Evolutionary conservation across 768 basidiomycete species (phyloP), one percentile per base, ranked within the genome.

Genomic region (Gloeostereum incarnatum): DNA sequence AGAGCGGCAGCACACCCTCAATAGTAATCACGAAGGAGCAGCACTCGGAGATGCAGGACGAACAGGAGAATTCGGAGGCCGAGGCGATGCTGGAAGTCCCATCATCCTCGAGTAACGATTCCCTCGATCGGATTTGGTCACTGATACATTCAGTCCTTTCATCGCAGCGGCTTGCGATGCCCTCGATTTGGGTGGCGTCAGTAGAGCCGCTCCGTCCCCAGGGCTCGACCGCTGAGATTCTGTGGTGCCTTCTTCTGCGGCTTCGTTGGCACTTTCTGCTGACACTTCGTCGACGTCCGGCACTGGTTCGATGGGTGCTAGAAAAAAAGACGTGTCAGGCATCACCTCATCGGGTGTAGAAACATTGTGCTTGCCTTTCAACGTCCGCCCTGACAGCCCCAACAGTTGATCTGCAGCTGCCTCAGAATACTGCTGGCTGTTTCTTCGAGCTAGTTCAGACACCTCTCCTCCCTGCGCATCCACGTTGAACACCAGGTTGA

Each of bases 401-500:
- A 92, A 77, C 52, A 90, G 61, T 55, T 79, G 65, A 60, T 92
- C 89, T 31, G 89, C 83, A 34, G 86, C 87, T 29, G 78, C 76
- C 47, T 85, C 83, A 22, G 81, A 75, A 58, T 91, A 91, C 46
- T 83, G 86, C 47, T 71, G 75, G 52, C 86, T 89, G 58, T 92
- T 92, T 48, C 89, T 73, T 43, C 78, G 75, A 52, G 69, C 65
- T 30, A 66, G 56, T 17, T 69, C 72, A 39, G 58, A 47, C 29
- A 24, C 17, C 11, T 35, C 38, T 14, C 17, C 6, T 30, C 36
- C 26, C 4, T 13, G 25, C 6, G 14, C 62, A 22, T 62, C 79
- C 36, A 90, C 88, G 49, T 90, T 91, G 68, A 96, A 96, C 16
- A 94, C 91, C 11, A 80, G 75, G 48, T 88, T 89, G 62, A 93